Evolutionary conservation across 176 grass and related monocot species (phyloP).

Genomic region (Aegilops bicornis): DNA sequence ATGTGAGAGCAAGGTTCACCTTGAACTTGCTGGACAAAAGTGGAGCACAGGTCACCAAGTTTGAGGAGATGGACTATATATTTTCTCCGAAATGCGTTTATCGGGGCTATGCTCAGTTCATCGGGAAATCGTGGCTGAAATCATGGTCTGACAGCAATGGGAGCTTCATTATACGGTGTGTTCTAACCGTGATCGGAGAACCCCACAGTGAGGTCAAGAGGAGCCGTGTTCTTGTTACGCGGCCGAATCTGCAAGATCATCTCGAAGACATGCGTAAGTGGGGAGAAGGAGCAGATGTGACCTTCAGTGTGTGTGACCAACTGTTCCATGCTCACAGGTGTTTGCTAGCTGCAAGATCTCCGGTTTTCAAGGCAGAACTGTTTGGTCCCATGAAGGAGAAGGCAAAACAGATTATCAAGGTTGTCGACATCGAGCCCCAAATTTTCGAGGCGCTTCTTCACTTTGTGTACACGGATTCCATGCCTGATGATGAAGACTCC

Average conservation of each 20-base stretch:
- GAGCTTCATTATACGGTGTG: not conserved
- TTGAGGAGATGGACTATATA: not conserved
- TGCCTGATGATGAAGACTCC: not conserved
- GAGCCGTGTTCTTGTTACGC: not conserved
- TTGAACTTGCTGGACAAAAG: not conserved
- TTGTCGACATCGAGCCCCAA: not conserved
- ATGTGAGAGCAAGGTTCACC: not conserved
- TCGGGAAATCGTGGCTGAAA: not conserved
- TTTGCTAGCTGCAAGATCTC: not conserved
- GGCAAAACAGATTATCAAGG: not conserved
- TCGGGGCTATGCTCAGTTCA: not conserved
- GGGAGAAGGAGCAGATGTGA: not conserved
- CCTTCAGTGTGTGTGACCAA: not conserved
- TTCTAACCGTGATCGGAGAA: not conserved
- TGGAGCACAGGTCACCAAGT: not conserved
- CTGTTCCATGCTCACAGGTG: not conserved
- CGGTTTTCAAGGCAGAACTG: not conserved
- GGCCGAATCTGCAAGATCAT: not conserved
- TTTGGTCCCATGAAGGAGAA: conserved; percentile 18
- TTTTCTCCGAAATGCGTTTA: not conserved
- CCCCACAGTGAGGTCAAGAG: not conserved
- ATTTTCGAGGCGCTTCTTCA: conserved; percentile 15
- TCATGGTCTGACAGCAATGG: not conserved
- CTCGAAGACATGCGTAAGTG: not conserved
- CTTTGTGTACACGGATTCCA: not conserved